Percentiles rank a stretch among this genome's conserved stretches.
These are phyloP conservation scores for Cercophora sp. DNA, from an alignment of 495 filamentous ascomycete genomes.

Conservation along the genomic window DNA sequence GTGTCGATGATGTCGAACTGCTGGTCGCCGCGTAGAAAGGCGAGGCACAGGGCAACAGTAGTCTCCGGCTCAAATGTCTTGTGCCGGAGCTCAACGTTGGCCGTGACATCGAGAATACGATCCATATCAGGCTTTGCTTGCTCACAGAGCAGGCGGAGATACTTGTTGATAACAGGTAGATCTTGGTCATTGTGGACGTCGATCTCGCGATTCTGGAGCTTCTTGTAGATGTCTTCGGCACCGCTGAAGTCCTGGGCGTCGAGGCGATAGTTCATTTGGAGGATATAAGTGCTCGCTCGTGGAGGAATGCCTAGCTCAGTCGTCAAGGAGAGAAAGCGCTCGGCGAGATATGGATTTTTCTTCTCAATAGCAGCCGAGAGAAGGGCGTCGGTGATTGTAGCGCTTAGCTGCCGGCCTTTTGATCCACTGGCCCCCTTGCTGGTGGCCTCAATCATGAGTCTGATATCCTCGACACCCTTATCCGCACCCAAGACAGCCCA, in stretches of 20 bases:
- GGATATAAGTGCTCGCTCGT: slow-evolving; percentile 60
- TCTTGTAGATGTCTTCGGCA: slow-evolving; percentile 58
- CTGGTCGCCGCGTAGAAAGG: slow-evolving; percentile 70
- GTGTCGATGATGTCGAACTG: slow-evolving; percentile 72
- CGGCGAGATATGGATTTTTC: slow-evolving; percentile 65
- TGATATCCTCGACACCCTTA: slow-evolving; percentile 65
- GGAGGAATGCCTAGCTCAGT: slow-evolving; percentile 58
- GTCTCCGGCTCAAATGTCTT: slow-evolving; percentile 66
- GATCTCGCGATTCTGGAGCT: slow-evolving; percentile 48
- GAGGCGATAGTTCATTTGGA: slow-evolving; percentile 73
- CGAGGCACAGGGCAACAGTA: slow-evolving; percentile 61
- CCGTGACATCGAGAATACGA: slow-evolving; percentile 65
- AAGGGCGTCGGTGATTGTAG: slow-evolving; percentile 69
- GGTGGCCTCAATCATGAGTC: slow-evolving; percentile 64
- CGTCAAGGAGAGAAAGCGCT: slow-evolving; percentile 64
- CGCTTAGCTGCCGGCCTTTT: slow-evolving; percentile 50
- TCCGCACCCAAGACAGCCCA: slow-evolving; percentile 69
- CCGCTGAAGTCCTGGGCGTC: slow-evolving; percentile 64
- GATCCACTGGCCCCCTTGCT: slow-evolving; percentile 32
- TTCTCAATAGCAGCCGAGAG: slow-evolving; percentile 68
- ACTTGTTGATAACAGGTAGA: slow-evolving; percentile 63
- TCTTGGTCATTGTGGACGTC: slow-evolving; percentile 50
- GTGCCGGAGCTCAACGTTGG: slow-evolving; percentile 69
- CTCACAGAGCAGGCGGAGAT: slow-evolving; percentile 68
- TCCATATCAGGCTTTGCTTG: slow-evolving; percentile 52